phyloP scores from a whole-genome alignment of 108 stramenopile species.

The Nitzschia putrida region DNA sequence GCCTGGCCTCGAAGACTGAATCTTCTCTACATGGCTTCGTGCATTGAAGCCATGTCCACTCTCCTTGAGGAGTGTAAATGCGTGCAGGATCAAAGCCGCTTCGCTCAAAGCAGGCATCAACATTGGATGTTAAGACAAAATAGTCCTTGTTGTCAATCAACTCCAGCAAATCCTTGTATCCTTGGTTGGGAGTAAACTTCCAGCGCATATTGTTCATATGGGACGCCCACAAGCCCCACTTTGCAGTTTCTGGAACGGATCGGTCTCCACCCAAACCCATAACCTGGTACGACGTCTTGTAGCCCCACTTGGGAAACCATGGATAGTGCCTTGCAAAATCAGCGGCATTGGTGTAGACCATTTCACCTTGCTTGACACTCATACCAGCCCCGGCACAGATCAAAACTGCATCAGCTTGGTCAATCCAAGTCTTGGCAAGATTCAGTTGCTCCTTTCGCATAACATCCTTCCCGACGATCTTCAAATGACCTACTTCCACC shows the following conservation, averaged over 20 bases:
- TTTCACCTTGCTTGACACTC: slow-evolving; percentile 29
- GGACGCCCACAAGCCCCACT: slow-evolving; percentile 19
- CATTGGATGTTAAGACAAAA: slow-evolving; percentile 32
- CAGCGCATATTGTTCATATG: slow-evolving; percentile 26
- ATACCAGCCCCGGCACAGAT: slow-evolving; percentile 40
- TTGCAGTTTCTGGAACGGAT: slow-evolving; percentile 13
- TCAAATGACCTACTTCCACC: neutral
- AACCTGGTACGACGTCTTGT: slow-evolving; percentile 21
- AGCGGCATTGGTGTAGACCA: slow-evolving; percentile 24
- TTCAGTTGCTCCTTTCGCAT: slow-evolving; percentile 3
- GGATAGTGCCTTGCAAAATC: slow-evolving; percentile 34
- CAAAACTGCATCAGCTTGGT: slow-evolving; percentile 22
- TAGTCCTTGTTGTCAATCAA: slow-evolving; percentile 22
- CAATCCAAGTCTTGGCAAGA: slow-evolving; percentile 22
- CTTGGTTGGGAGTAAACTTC: slow-evolving; percentile 26
- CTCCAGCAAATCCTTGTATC: slow-evolving; percentile 15
- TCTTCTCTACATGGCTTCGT: slow-evolving; percentile 1
- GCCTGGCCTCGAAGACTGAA: slow-evolving; percentile 17
- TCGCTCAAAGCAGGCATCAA: slow-evolving; percentile 32
- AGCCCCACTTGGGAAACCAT: slow-evolving; percentile 35
- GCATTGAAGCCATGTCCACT: slow-evolving; percentile 29
- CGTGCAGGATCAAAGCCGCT: slow-evolving; percentile 9
- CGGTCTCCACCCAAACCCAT: slow-evolving; percentile 26
- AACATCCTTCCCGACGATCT: neutral
- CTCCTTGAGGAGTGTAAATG: slow-evolving; percentile 34